Evolutionary conservation across 768 basidiomycete species (phyloP).

Genomic region (Rhizopogon salebrosus): DNA sequence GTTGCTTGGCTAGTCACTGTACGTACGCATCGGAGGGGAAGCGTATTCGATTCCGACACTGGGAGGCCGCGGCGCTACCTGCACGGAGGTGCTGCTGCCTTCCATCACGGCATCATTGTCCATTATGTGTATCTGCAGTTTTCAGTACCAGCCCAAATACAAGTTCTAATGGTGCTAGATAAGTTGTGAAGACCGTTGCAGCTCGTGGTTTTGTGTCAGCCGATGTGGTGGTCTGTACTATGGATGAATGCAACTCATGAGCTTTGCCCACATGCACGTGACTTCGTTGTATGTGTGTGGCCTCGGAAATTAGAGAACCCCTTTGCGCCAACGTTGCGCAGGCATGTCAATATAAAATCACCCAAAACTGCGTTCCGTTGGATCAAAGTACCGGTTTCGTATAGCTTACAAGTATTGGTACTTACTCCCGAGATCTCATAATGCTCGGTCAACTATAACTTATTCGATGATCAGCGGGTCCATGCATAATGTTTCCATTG

Average conservation of each 20-base stretch:
- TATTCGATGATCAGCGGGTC: no score
- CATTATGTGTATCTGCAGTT: constrained; percentile 27
- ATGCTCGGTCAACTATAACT: no score
- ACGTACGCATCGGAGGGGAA: constrained; percentile 1
- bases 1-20: background rate
- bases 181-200: background rate
- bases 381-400: no score
- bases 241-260: background rate
- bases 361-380: no score
- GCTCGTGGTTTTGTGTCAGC: background rate
- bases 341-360: no score
- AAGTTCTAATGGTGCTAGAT: background rate
- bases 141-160: background rate
- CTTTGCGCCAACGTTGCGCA: no score
- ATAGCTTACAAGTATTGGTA: no score
- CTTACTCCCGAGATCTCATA: no score
- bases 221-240: background rate
- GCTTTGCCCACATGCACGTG: background rate
- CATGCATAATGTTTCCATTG: no score
- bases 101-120: constrained; percentile 27
- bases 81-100: constrained; percentile 16
- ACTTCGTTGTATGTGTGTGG: background rate
- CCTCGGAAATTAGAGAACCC: no score
- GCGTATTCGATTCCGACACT: background rate
- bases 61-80: constrained; percentile 6